These are phyloP conservation scores for Phytopythium litorale DNA, from an alignment of 352 stramenopile genomes.

Conservation along the genomic window DNA sequence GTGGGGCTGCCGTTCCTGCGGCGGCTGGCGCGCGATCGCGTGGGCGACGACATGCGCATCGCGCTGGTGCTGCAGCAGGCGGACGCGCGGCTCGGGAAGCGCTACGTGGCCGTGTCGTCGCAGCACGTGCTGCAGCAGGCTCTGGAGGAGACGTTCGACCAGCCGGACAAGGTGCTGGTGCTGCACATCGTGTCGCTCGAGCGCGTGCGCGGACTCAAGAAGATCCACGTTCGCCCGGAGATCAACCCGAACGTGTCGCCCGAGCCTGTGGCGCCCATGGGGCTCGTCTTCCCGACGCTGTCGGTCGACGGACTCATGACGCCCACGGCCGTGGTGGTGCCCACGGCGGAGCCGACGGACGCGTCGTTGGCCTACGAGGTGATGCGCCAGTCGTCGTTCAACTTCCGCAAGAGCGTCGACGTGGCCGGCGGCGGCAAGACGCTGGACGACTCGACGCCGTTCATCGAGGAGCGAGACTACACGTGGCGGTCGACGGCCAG, in stretches of 20 bases:
- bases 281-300: constrained; percentile 69
- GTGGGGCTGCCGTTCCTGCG: constrained; percentile 69
- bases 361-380: constrained; percentile 28
- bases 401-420: constrained; percentile 34
- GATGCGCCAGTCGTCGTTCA: constrained; percentile 65
- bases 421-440: constrained; percentile 7
- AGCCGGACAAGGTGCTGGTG: constrained; percentile 54
- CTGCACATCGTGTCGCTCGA: constrained; percentile 72
- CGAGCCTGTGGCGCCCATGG: constrained; percentile 59
- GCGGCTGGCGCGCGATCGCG: constrained; percentile 61
- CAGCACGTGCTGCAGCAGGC: constrained; percentile 49
- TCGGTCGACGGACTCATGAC: constrained; percentile 41
- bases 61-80: constrained; percentile 53
- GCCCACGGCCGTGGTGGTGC: constrained; percentile 32
- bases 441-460: constrained; percentile 39
- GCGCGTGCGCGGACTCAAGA: constrained; percentile 41
- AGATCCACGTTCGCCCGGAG: constrained; percentile 70
- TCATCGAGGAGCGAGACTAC: constrained; percentile 54
- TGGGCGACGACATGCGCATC: constrained; percentile 55
- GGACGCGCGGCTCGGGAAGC: constrained; percentile 21
- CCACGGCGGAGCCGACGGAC: constrained; percentile 16
- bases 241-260: constrained; percentile 83
- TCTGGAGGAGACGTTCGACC: constrained; percentile 67
- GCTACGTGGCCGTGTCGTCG: constrained; percentile 57
- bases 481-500: constrained; percentile 18